Percentiles rank a stretch among this genome's conserved stretches.
Evolutionary conservation across 352 stramenopile species (phyloP).

Genomic region (Pythium aquatile): DNA sequence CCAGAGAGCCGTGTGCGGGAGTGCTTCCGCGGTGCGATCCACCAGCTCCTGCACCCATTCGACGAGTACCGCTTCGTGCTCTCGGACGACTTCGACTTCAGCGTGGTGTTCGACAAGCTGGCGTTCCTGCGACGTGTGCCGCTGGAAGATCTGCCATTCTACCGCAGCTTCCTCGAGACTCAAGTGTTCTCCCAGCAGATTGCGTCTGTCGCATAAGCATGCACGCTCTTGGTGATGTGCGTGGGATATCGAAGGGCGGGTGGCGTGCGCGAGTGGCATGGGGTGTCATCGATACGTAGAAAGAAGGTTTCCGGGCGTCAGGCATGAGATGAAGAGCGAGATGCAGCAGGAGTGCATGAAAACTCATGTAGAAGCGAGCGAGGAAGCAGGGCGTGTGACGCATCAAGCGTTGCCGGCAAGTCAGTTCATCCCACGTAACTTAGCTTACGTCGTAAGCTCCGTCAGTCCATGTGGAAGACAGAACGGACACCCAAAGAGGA

Average conservation of each 20-base stretch:
- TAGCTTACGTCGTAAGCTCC: neutral
- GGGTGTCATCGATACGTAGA: neutral
- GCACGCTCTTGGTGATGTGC: neutral
- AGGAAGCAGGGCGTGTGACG: neutral
- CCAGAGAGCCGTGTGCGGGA: constrained; percentile 56
- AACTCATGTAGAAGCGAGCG: neutral
- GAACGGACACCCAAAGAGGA: constrained; percentile 4
- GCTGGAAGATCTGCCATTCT: constrained; percentile 61
- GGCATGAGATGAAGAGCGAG: neutral
- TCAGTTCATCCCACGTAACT: neutral
- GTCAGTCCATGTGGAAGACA: constrained; percentile 11
- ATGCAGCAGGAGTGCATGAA: neutral
- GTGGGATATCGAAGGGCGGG: neutral
- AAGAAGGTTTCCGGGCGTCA: neutral
- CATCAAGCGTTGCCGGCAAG: constrained; percentile 1
- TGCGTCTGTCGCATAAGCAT: constrained; percentile 45
- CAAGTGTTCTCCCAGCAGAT: constrained; percentile 87
- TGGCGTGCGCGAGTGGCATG: neutral
- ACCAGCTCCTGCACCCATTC: constrained; percentile 51
- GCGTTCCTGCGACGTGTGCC: constrained; percentile 62
- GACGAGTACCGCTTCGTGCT: constrained; percentile 84
- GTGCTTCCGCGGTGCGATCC: constrained; percentile 53
- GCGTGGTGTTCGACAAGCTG: constrained; percentile 82
- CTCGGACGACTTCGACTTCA: constrained; percentile 85
- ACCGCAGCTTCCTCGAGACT: constrained; percentile 78